These are phyloP conservation scores for Chamaenerion angustifolium DNA, from an alignment of 345 rosid species.

Conservation along the genomic window DNA sequence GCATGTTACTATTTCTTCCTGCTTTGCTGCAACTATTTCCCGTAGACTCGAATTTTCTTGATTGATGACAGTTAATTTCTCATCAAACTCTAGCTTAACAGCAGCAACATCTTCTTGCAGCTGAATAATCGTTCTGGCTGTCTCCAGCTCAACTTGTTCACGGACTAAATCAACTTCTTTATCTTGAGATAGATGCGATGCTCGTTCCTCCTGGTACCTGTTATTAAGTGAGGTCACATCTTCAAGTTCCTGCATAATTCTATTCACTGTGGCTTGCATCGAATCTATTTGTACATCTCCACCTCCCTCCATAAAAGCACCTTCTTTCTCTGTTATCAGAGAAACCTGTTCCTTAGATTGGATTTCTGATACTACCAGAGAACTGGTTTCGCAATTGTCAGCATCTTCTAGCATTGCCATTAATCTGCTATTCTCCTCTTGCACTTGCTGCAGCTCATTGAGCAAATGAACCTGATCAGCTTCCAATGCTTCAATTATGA, in stretches of 20 bases:
- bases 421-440: constrained; percentile 30
- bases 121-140: constrained; percentile 62
- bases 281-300: constrained; percentile 20
- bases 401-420: constrained; percentile 23
- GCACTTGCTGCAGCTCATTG: constrained; percentile 28
- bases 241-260: constrained; percentile 44
- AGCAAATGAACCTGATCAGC: constrained; percentile 23
- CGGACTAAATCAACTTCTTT: constrained; percentile 48
- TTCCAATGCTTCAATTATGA: constrained; percentile 24
- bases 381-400: constrained; percentile 21
- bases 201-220: constrained; percentile 41
- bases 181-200: constrained; percentile 40
- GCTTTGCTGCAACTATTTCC: constrained; percentile 38
- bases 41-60: constrained; percentile 43
- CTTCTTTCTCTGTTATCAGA: constrained; percentile 13
- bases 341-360: constrained; percentile 13
- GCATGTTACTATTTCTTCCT: constrained; percentile 36
- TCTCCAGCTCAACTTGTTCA: constrained; percentile 77
- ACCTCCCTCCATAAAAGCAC: constrained; percentile 7
- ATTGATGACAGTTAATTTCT: constrained; percentile 29
- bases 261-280: constrained; percentile 38
- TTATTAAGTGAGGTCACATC: constrained; percentile 36
- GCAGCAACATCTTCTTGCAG: constrained; percentile 63
- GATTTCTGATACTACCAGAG: constrained; percentile 14
- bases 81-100: constrained; percentile 49